These are phyloP conservation scores for Macrocybe gigantea DNA, from an alignment of 768 basidiomycete genomes.

Conservation along the genomic window DNA sequence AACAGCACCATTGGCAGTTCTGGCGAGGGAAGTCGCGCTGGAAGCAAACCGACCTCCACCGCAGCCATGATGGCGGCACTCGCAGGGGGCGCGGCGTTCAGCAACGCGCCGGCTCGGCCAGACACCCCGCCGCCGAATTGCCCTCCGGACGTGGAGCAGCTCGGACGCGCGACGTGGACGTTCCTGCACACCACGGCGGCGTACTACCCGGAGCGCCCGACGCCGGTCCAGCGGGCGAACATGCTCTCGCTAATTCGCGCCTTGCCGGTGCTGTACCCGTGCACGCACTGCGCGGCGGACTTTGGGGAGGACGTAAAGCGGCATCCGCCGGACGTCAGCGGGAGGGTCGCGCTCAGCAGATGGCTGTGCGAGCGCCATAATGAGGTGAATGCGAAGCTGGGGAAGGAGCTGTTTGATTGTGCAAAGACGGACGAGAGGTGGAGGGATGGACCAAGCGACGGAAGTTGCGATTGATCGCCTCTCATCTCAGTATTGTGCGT, in stretches of 20 bases:
- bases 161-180: constrained; percentile 93
- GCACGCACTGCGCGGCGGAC: constrained; percentile 78
- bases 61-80: constrained; percentile 22
- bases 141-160: constrained; percentile 84
- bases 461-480: constrained; percentile 67
- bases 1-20: constrained; percentile 24
- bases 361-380: constrained; percentile 96
- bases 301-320: constrained; percentile 63
- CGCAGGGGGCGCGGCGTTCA: constrained; percentile 13
- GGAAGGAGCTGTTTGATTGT: constrained; percentile 83
- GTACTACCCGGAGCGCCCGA: constrained; percentile 86
- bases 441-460: constrained; percentile 87
- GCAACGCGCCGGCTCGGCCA: constrained; percentile 18
- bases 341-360: constrained; percentile 57
- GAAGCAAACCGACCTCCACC: constrained; percentile 14
- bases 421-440: constrained; percentile 79
- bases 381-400: constrained; percentile 81
- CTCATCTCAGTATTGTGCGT: too few species aligned
- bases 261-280: constrained; percentile 84
- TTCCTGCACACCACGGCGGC: constrained; percentile 95
- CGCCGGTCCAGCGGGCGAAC: constrained; percentile 66
- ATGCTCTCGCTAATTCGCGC: constrained; percentile 80
- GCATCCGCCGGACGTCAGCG: constrained; percentile 75
- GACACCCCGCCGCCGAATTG: constrained; percentile 57
- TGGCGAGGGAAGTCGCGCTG: constrained; percentile 12